phyloP scores from a whole-genome alignment of 2,329 filamentous ascomycete genomes.

The Aaosphaeria pasadenensis region DNA sequence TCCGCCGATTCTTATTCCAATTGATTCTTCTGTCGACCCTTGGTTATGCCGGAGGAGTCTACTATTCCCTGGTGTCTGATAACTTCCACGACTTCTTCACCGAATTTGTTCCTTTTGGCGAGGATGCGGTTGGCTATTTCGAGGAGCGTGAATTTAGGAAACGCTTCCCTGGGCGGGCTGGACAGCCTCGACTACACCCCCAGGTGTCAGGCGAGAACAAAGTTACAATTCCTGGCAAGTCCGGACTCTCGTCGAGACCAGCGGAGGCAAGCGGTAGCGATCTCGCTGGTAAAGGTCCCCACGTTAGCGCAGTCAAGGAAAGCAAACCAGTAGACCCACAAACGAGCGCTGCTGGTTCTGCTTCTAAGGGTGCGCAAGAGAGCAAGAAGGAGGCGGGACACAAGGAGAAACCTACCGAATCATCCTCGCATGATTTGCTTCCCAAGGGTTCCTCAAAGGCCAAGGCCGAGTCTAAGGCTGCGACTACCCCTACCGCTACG shows the following conservation, averaged over 20 bases:
- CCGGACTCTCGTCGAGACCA: constrained; percentile 73
- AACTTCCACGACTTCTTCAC: constrained; percentile 99
- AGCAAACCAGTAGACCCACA: constrained; percentile 20
- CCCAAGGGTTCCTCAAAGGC: constrained; percentile 11
- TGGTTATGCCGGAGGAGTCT: constrained; percentile 83
- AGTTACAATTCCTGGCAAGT: constrained; percentile 80
- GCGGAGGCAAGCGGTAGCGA: constrained; percentile 51
- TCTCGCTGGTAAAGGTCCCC: constrained; percentile 49
- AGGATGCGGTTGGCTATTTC: constrained; percentile 90
- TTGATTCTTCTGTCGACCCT: constrained; percentile 72
- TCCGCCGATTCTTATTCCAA: constrained; percentile 75
- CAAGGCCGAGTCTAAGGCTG: constrained; percentile 21
- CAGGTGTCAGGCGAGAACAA: constrained; percentile 59
- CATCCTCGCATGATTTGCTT: constrained; percentile 13
- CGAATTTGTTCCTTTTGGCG: constrained; percentile 90
- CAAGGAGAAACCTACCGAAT: constrained; percentile 25
- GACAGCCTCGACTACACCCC: constrained; percentile 41
- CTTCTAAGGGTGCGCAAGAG: constrained; percentile 24
- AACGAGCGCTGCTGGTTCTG: constrained; percentile 23
- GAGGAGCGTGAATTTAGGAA: constrained; percentile 93
- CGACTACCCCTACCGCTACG: constrained; percentile 13
- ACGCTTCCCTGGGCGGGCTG: constrained; percentile 61
- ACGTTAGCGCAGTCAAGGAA: constrained; percentile 58
- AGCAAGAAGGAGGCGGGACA: constrained; percentile 26
- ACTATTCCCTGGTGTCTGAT: constrained; percentile 89